Base-by-base conservation (phyloP, 257 asterid species). In the Vinca minor region DNA sequence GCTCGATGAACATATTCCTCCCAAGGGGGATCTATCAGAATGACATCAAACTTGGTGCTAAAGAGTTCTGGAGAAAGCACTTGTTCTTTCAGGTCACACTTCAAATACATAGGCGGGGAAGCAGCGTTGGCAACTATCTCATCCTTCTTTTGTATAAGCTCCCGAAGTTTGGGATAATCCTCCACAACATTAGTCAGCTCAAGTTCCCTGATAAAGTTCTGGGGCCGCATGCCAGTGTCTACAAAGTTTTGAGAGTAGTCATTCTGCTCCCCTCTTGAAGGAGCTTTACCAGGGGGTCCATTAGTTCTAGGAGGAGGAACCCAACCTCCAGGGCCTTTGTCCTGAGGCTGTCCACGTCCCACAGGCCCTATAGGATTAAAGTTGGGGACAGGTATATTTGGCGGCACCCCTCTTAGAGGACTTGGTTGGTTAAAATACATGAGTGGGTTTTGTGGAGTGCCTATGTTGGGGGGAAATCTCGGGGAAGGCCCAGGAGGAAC, bases 181-280 rank as follows among this genome's bases (percentile, higher is more conserved):
- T 93, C 99, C 79, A 93, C 92, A 46, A 93, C 97, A 79, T 91
- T 93, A 42, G 99, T 93, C 47, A 87, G 95, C 85, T 93, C 99
- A 55, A 93, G 85, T 81, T 93, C 99, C 78, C 99, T 77, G 72
- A 93, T 93, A 77, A 81, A 93, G 74, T 93, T 93, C 78, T 93
- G 97, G 6, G 99, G 99, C 42, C 97, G 83, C 96, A 85, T 84
- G 56, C 99, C 97, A 26, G 99, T 93, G 85, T 93, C 99, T 25
- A 93, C 99, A 82, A 93, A 93, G 77, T 93, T 93, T 77, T 93
- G 99, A 61, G 99, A 93, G 79, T 93, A 93, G 76, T 93, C 99
- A 79, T 93, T 93, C 77, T 93, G 99, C 82, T 93, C 99, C 46
- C 99, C 99, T 76, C 97, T 81, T 8, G 99, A 93, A 26, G 99